Conservation (phyloP, 1,284 basidiomycete genomes). For the Trichosporon sp. region DNA sequence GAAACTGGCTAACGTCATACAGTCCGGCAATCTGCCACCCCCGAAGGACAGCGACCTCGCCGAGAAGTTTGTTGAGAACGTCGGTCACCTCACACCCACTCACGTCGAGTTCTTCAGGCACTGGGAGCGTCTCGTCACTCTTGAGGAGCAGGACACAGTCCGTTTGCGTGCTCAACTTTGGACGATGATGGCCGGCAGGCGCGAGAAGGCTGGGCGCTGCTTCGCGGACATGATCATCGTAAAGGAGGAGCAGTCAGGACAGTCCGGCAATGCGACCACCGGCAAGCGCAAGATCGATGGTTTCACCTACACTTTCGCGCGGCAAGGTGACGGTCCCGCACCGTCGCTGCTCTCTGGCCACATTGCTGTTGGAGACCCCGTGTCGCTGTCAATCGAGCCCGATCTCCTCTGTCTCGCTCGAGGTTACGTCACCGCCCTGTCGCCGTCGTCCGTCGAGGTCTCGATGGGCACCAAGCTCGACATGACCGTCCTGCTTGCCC, state of each 20-base stretch:
- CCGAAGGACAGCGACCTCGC: conserved; percentile 69
- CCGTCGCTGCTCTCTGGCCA: conserved; percentile 73
- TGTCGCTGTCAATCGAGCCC: conserved; percentile 82
- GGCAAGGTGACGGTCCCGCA: conserved; percentile 41
- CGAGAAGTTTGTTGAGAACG: conserved; percentile 75
- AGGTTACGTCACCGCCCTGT: conserved; percentile 78
- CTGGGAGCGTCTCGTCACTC: conserved; percentile 84
- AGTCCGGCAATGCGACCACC: conserved; percentile 52
- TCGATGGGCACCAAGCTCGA: conserved; percentile 81
- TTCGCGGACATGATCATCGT: conserved; percentile 77
- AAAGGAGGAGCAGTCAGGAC: conserved; percentile 47
- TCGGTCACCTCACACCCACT: conserved; percentile 69
- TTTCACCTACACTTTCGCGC: conserved; percentile 69
- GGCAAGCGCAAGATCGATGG: conserved; percentile 55
- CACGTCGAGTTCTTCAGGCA: conserved; percentile 81
- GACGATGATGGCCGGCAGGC: conserved; percentile 79
- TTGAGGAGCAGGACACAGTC: conserved; percentile 85
- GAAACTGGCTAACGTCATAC: not conserved
- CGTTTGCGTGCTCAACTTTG: conserved; percentile 88
- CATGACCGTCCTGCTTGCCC: conserved; percentile 61
- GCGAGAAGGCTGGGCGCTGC: conserved; percentile 75
- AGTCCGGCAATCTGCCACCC: conserved; percentile 68
- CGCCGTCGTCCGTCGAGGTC: conserved; percentile 67
- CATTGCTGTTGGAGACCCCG: conserved; percentile 75
- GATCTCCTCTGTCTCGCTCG: conserved; percentile 77